Base-by-base conservation (phyloP, 2,329 filamentous ascomycete species). In the Pseudogymnoascus sp. region DNA sequence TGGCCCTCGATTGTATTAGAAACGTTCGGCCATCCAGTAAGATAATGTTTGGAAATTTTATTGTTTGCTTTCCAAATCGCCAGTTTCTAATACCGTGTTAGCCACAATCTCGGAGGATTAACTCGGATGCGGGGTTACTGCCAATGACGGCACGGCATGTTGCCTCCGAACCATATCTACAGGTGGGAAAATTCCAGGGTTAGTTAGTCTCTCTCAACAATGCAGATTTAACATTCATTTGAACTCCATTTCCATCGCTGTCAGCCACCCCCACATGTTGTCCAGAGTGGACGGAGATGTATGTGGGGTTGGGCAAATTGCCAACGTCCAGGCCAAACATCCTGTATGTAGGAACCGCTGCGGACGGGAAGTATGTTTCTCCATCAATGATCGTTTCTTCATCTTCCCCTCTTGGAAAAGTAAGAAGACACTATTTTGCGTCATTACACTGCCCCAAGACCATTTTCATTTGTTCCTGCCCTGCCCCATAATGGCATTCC, bases 351-450 rank as follows among this genome's bases (percentile, higher is more conserved):
- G 26, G 45, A 33, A 55, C 45, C 7, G 26, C 6, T 33, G 11
- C 45, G 26, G 45, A 11, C 45, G 26, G 45, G 26, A 55, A 55
- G 45, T 55, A 55, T 26, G 45, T 55, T 55, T 55, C 45, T 55
- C 45, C 45, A 55, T 55, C 45, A 55, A 55, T 55, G 45, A 55
- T 55, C 45, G 26, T 33, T 55, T 19, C 45, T 33, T 55, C n/a
- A 16, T 19, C 45, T 31, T 55, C 45, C 45, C 45, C 45, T 55
- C 45, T 33, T 33, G 45, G 45, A 55, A 33, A 11, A 33, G 45
- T 31, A 33, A 33, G 45, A 33, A 10, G 45, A 26, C 19, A 2
- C 29, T 55, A 55, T 19, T 19, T 33, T 19, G 45, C 45, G 26
- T 55, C 45, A 55, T 55, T 55, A 19, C n/a, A 33, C 45, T 31